Base-by-base conservation (phyloP, 768 basidiomycete species). In the Mycena vitilis region DNA sequence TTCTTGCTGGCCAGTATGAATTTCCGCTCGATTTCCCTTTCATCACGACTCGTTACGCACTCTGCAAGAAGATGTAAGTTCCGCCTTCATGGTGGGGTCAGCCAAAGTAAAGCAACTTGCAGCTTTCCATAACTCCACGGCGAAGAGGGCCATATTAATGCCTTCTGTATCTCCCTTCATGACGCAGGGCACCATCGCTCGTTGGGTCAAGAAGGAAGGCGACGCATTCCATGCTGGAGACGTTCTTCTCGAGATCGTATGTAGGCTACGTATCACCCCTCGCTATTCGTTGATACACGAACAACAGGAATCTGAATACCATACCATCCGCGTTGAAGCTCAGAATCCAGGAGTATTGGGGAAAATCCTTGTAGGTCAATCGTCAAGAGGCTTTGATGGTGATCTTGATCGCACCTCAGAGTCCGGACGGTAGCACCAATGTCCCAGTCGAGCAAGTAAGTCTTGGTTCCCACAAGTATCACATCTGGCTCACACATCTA, bases 161-260 rank as follows among this genome's bases (percentile, higher is more conserved):
- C 94, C 95, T 38, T 92, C 93, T 60, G 91, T 96, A 91, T 94
- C 91, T 10, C 93, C 92, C n/a, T 91, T 93, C 25, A 93, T 95
- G 90, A 94, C 91, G 1, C 90, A 93, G 76, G 94, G 94, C 36
- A 93, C 90, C 0, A 90, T 96, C 65, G 82, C 90, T 13, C 84
- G 83, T 7, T 95, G 95, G 93, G 93, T 90, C 79, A 89, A 90
- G 80, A 85, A 83, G 66, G 92, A 92, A 76, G 93, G 93, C 1
- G 92, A 93, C 60, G 75, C 87, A 4, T 95, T 93, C 73, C 74
- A 79, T 13, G 82, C 88, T 23, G 94, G 93, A 10, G 93, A 95
- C 57, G 87, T 93, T 30, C 78, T 95, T 61, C 83, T 95, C 42
- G 89, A 94, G 79, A 91, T 95, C 71, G 93, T 94, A 68, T 30